Evolutionary conservation across 2,329 filamentous ascomycete species (phyloP).

Genomic region (Colletotrichum incanum): DNA sequence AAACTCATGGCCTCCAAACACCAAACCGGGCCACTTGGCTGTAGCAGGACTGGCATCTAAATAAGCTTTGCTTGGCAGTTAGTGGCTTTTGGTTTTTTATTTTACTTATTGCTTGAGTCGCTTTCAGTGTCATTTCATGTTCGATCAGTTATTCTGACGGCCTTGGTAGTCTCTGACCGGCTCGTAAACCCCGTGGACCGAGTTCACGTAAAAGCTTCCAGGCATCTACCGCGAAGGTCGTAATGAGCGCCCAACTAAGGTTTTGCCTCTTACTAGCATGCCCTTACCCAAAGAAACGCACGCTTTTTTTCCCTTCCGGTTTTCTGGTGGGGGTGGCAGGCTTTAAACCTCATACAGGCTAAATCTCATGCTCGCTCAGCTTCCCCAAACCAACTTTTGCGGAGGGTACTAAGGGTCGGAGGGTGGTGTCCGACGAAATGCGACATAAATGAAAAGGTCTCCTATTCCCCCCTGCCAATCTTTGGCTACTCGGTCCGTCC

Average conservation of each 20-base stretch:
- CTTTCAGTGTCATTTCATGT: background rate
- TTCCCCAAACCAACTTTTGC: constrained; percentile 20
- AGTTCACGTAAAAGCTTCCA: background rate
- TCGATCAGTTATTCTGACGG: no score
- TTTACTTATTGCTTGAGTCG: background rate
- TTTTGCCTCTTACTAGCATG: constrained; percentile 10
- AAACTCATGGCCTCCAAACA: background rate
- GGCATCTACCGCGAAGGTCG: background rate
- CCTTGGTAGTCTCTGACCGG: background rate
- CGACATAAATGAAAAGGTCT: constrained; percentile 1
- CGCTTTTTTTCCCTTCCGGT: background rate
- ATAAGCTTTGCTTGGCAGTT: constrained; percentile 39
- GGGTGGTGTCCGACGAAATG: constrained; percentile 30
- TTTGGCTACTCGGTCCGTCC: constrained; percentile 34
- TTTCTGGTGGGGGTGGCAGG: constrained; percentile 9
- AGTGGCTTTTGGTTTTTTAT: background rate
- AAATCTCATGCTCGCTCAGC: constrained; percentile 22
- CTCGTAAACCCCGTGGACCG: background rate
- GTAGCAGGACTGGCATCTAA: background rate
- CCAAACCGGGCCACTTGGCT: constrained; percentile 7
- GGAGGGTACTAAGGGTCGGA: constrained; percentile 19
- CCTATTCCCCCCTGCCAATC: background rate
- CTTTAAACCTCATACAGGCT: constrained; percentile 38
- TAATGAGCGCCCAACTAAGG: background rate
- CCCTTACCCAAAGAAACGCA: background rate